Conservation (phyloP, 176 grass and related monocot species). For the Neostapfia colusana region DNA sequence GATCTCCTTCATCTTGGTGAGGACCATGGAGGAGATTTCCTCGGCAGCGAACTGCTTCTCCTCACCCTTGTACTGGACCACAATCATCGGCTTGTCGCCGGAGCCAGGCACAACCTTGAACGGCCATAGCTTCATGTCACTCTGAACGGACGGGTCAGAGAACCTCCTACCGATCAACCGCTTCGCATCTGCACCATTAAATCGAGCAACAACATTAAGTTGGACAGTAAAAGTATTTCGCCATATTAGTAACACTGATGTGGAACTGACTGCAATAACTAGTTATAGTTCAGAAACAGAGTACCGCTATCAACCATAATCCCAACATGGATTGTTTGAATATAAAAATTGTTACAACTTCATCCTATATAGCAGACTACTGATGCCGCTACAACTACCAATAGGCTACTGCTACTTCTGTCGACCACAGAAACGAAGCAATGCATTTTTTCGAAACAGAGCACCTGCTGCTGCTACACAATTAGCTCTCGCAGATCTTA, state of each 20-base stretch:
- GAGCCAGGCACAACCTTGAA: constrained; percentile 58
- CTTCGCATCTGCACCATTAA: constrained; percentile 47
- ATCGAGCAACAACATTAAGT: background rate
- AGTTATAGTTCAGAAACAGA: no score
- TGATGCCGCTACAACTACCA: no score
- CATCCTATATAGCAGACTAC: no score
- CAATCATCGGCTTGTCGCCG: constrained; percentile 50
- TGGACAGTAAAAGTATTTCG: background rate
- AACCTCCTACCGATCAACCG: constrained; percentile 56
- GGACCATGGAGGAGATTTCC: constrained; percentile 64
- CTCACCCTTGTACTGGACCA: constrained; percentile 57
- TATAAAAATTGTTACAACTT: no score
- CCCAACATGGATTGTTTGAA: no score
- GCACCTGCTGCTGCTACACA: background rate
- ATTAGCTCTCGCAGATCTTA: background rate
- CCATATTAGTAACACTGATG: no score
- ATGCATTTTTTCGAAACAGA: background rate
- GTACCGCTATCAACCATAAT: no score
- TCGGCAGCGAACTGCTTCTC: constrained; percentile 55
- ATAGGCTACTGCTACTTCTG: no score
- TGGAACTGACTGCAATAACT: no score
- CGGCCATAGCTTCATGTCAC: constrained; percentile 62
- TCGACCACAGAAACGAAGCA: no score
- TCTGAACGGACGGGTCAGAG: constrained; percentile 53
- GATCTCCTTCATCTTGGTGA: constrained; percentile 61